phyloP scores from a whole-genome alignment of 768 basidiomycete genomes.

The Amanita jacksonii region DNA sequence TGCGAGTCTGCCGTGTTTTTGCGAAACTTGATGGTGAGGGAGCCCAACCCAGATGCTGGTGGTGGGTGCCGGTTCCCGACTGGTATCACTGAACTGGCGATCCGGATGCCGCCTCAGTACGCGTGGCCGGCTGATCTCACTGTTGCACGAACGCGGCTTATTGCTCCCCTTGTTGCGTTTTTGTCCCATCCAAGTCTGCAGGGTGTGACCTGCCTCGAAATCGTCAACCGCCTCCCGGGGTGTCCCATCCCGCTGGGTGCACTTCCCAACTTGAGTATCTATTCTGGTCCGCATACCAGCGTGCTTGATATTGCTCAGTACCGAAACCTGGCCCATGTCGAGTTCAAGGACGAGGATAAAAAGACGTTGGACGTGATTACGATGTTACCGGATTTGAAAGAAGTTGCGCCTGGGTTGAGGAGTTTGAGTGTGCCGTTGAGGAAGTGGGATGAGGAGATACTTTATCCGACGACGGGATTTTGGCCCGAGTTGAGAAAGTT shows the following conservation, averaged over 20 bases:
- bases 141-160: constrained; percentile 7
- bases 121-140: constrained; percentile 12
- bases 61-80: too few species aligned
- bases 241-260: constrained; percentile 10
- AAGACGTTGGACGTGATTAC: constrained; percentile 12
- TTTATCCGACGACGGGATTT: constrained; percentile 30
- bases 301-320: constrained; percentile 9
- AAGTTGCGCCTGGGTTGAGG: constrained; percentile 12
- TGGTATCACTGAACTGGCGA: constrained; percentile 11
- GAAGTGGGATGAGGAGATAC: constrained; percentile 37
- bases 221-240: constrained; percentile 12
- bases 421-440: constrained; percentile 25
- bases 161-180: constrained; percentile 14
- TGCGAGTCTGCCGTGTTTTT: constrained; percentile 25
- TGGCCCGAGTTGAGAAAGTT: constrained; percentile 28
- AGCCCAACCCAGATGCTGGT: too few species aligned
- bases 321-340: constrained; percentile 12
- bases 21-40: background rate
- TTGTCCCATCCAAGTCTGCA: constrained; percentile 10
- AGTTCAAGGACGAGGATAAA: constrained; percentile 14
- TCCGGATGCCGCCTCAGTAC: constrained; percentile 16
- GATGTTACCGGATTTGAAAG: constrained; percentile 18
- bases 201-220: constrained; percentile 10
- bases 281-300: constrained; percentile 13
- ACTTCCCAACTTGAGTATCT: constrained; percentile 12